Evolutionary conservation across 805 yeast species (phyloP).

Genomic region (Metschnikowia lunata): DNA sequence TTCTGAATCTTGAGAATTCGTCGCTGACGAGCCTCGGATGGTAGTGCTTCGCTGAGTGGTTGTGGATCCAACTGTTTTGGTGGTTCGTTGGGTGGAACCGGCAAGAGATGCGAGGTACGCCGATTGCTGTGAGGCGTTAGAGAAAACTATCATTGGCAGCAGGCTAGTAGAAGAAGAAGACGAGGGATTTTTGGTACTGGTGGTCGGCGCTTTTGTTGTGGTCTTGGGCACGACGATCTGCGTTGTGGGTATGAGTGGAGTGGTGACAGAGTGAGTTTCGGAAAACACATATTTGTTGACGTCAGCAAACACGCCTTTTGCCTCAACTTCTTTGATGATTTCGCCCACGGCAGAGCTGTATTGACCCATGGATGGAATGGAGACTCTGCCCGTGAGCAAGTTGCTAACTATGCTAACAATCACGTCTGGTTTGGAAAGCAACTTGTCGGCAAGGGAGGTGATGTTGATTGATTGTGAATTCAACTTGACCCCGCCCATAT

Average conservation of each 20-base stretch:
- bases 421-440: constrained; percentile 22
- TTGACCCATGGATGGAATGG: constrained; percentile 18
- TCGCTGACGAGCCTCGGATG: not conserved
- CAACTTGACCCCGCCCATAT: constrained; percentile 25
- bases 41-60: not conserved
- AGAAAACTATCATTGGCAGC: not conserved
- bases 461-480: constrained; percentile 23
- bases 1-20: not conserved
- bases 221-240: constrained; percentile 16
- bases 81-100: not conserved
- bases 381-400: constrained; percentile 22
- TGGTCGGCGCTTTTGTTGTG: constrained; percentile 1
- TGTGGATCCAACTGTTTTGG: not conserved
- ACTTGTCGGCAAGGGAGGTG: constrained; percentile 21
- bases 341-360: constrained; percentile 29
- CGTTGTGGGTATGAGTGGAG: constrained; percentile 15
- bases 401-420: constrained; percentile 20
- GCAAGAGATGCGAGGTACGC: not conserved
- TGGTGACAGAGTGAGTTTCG: constrained; percentile 16
- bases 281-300: constrained; percentile 35
- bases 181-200: not conserved
- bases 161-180: not conserved
- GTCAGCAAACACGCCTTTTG: constrained; percentile 33
- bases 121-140: not conserved
- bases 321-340: constrained; percentile 31